These are phyloP conservation scores for Carpinus viminea DNA, from an alignment of 306 rosid genomes.

Conservation along the genomic window DNA sequence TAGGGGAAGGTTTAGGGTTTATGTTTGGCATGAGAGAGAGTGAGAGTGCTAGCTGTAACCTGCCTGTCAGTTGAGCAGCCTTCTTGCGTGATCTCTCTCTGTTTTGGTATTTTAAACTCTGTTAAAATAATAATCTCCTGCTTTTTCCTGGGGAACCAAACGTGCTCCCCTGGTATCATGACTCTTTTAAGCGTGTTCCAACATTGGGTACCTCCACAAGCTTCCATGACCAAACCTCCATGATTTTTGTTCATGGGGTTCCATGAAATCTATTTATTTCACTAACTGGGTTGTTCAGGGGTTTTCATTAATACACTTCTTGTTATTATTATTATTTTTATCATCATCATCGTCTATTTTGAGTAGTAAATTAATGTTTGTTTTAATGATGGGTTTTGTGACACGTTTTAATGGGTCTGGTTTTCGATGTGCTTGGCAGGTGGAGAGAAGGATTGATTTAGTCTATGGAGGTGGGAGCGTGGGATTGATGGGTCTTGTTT, in stretches of 20 bases:
- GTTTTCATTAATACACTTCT: background rate
- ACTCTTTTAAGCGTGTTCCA: constrained; percentile 55
- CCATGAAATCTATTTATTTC: constrained; percentile 12
- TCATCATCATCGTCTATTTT: background rate
- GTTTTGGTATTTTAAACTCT: constrained; percentile 4
- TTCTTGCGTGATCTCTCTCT: constrained; percentile 86
- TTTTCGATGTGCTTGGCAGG: constrained; percentile 61
- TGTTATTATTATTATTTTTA: background rate
- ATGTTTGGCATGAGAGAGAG: constrained; percentile 45
- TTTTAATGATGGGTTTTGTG: constrained; percentile 34
- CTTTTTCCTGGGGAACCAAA: constrained; percentile 57
- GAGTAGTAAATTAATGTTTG: background rate
- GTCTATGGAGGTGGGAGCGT: constrained; percentile 99
- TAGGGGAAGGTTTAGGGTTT: constrained; percentile 54
- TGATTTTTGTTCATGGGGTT: constrained; percentile 45
- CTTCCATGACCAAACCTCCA: constrained; percentile 38
- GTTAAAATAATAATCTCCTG: constrained; percentile 20
- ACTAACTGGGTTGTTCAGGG: constrained; percentile 16
- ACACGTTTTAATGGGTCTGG: constrained; percentile 54
- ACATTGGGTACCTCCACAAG: constrained; percentile 38
- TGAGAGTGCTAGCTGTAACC: constrained; percentile 79
- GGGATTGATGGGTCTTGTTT: constrained; percentile 99
- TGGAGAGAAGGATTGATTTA: constrained; percentile 93
- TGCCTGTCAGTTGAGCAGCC: constrained; percentile 89
- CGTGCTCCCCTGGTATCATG: constrained; percentile 81